phyloP scores from a whole-genome alignment of 1,139 yeast species.

The Saccharomyces hybrid region DNA sequence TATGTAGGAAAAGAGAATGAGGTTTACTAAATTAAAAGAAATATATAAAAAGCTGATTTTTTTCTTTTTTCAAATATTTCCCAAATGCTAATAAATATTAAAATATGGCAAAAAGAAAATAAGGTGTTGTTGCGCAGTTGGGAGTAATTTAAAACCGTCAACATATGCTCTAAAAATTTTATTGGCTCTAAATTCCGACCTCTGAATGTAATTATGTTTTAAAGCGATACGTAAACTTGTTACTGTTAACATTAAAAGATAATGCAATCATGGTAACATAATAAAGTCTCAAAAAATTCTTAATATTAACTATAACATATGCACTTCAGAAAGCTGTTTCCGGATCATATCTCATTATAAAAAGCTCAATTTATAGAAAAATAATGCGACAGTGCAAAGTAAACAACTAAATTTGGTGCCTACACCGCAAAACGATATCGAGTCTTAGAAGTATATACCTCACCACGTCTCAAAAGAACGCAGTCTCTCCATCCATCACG shows the following conservation, averaged over 20 bases:
- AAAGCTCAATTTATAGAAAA: background rate
- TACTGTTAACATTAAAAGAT: background rate
- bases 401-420: background rate
- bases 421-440: slow-evolving; percentile 24
- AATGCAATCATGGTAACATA: background rate
- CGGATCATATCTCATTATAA: background rate
- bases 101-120: no score
- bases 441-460: slow-evolving; percentile 44
- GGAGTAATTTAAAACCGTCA: no score
- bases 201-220: no score
- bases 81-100: no score
- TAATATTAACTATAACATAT: no score
- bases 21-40: background rate
- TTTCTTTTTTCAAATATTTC: no score
- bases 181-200: no score
- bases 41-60: no score
- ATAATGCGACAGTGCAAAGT: background rate
- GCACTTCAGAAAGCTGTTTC: no score
- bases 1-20: slow-evolving; percentile 33
- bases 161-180: no score
- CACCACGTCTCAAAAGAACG: slow-evolving; percentile 44
- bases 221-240: no score
- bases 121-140: no score
- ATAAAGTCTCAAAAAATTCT: background rate
- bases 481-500: slow-evolving; percentile 40